A percentile compares a stretch with the other conserved stretches of the same genome.
Evolutionary conservation across 805 yeast genomes (phyloP).

Genomic region (Saccharomycopsis selenospora): DNA sequence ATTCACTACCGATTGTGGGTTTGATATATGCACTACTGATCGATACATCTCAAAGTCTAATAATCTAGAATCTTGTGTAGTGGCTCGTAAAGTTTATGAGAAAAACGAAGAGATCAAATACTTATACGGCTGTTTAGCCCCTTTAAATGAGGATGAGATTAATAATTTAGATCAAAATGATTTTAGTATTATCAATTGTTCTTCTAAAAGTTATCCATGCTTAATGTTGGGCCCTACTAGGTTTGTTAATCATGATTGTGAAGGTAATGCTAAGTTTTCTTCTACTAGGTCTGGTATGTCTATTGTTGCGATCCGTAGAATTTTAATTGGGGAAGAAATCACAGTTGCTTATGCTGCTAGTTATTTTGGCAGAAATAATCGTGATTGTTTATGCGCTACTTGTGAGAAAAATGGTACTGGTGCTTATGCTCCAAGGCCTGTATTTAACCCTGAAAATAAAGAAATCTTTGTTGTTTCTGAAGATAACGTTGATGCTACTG

Average conservation of each 20-base stretch:
- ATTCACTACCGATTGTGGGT: slow-evolving; percentile 33
- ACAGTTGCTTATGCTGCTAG: slow-evolving; percentile 37
- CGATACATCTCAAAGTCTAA: slow-evolving; percentile 28
- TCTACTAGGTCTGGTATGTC: slow-evolving; percentile 28
- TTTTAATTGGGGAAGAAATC: slow-evolving; percentile 39
- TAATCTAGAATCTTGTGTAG: slow-evolving; percentile 30
- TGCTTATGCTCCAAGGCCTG: slow-evolving; percentile 25
- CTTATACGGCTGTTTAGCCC: slow-evolving; percentile 34
- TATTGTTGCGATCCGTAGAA: slow-evolving; percentile 30
- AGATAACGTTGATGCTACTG: background rate
- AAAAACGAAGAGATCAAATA: slow-evolving; percentile 30
- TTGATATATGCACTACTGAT: slow-evolving; percentile 37
- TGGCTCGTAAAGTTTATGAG: slow-evolving; percentile 29
- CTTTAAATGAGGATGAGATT: slow-evolving; percentile 30
- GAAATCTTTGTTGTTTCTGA: slow-evolving; percentile 5
- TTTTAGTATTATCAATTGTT: slow-evolving; percentile 36
- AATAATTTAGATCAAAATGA: slow-evolving; percentile 31
- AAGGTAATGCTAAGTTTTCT: slow-evolving; percentile 35
- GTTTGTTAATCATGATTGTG: slow-evolving; percentile 42
- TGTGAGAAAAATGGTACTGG: slow-evolving; percentile 33
- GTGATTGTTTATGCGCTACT: slow-evolving; percentile 38
- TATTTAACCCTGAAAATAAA: slow-evolving; percentile 15
- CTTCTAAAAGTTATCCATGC: slow-evolving; percentile 29
- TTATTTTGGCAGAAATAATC: slow-evolving; percentile 37
- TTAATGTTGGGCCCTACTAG: slow-evolving; percentile 43